These are phyloP conservation scores for Psilocybe cyanescens DNA, from an alignment of 768 basidiomycete species.

Conservation along the genomic window DNA sequence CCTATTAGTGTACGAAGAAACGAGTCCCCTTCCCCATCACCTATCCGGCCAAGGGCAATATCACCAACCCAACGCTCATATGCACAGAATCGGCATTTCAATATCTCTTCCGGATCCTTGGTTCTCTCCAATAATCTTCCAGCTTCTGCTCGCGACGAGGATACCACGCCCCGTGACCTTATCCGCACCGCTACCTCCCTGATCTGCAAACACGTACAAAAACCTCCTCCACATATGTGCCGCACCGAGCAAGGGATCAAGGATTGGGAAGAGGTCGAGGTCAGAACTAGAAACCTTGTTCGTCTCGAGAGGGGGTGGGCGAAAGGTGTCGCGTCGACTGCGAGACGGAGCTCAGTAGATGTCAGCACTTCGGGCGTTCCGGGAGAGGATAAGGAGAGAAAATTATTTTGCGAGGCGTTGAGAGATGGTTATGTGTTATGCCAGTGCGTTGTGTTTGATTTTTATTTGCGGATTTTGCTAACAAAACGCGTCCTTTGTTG, in stretches of 20 bases:
- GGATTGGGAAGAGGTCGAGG: constrained; percentile 81
- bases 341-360: constrained; percentile 21
- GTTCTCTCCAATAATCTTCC: constrained; percentile 19
- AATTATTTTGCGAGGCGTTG: constrained; percentile 73
- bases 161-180: constrained; percentile 45
- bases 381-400: constrained; percentile 73
- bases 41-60: constrained; percentile 45
- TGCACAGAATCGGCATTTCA: constrained; percentile 58
- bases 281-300: constrained; percentile 58
- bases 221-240: constrained; percentile 59
- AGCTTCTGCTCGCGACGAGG: background rate
- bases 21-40: constrained; percentile 37
- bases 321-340: constrained; percentile 28
- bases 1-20: background rate
- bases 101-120: constrained; percentile 63
- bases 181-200: constrained; percentile 66
- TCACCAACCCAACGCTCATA: constrained; percentile 55
- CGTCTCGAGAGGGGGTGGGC: constrained; percentile 80
- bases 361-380: constrained; percentile 1
- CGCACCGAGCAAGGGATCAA: constrained; percentile 50
- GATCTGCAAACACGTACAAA: constrained; percentile 68
- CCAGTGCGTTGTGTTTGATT: constrained; percentile 63
- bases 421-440: constrained; percentile 88
- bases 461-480: constrained; percentile 8
- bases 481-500: background rate